phyloP scores from a whole-genome alignment of 176 grass and related monocot species.

The Dactylis glomerata region DNA sequence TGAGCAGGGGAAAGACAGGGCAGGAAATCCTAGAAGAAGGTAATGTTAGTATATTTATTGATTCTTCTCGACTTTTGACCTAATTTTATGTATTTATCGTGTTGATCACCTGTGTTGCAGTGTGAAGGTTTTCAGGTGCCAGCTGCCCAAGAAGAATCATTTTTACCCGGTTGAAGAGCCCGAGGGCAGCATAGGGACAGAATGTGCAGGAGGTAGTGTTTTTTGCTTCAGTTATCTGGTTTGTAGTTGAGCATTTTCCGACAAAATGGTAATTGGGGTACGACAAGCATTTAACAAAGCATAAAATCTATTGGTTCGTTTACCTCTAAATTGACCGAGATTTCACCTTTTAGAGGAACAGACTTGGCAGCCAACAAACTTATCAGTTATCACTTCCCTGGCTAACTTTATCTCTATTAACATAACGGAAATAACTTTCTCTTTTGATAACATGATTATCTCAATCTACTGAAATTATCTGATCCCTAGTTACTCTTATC shows the following conservation, averaged over 20 bases:
- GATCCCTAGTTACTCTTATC: not conserved
- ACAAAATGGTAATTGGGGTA: not conserved
- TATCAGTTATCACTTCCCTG: not conserved
- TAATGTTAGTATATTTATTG: conserved; percentile 10
- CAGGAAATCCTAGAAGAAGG: conserved; percentile 62
- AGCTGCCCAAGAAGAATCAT: conserved; percentile 58
- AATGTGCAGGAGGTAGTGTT: conserved; percentile 60
- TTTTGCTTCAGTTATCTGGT: not conserved
- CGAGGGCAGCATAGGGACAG: not conserved
- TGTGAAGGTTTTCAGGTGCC: conserved; percentile 81
- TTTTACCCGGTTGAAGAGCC: conserved; percentile 66
- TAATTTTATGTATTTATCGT: not conserved
- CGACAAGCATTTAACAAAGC: not conserved
- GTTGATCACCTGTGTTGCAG: conserved; percentile 44
- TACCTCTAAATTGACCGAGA: not conserved
- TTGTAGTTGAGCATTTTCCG: not conserved
- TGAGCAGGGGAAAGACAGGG: conserved; percentile 62
- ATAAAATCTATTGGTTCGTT: not conserved
- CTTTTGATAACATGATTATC: not conserved
- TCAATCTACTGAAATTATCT: not conserved
- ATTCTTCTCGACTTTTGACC: not conserved
- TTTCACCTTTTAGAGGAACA: not conserved
- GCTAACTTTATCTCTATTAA: not conserved
- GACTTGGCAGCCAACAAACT: not conserved
- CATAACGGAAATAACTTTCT: not conserved